These are phyloP conservation scores for Vitis hybrid DNA, from an alignment of 177 flowering plant genomes.

Conservation along the genomic window DNA sequence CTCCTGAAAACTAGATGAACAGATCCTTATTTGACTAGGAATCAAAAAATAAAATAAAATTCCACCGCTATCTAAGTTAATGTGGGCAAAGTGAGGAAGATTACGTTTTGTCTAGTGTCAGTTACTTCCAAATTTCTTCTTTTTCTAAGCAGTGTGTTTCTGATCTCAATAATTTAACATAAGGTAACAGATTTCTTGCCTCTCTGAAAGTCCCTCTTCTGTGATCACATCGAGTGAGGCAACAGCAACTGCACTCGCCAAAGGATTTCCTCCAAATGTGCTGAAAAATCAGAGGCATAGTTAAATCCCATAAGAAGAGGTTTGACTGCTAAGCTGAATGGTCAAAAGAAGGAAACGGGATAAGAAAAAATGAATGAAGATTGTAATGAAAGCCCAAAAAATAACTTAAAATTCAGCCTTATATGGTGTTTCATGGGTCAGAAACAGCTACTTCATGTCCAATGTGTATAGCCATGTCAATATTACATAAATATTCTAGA, in stretches of 20 bases:
- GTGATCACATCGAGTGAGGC: conserved; percentile 83
- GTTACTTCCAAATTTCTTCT: not conserved
- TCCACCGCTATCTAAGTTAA: too few species aligned
- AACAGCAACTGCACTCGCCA: conserved; percentile 90
- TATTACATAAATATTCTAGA: not conserved
- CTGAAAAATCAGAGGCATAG: conserved; percentile 34
- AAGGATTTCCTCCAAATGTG: conserved; percentile 96
- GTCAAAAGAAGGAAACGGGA: not conserved
- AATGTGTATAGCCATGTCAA: not conserved
- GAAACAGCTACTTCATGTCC: not conserved
- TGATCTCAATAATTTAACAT: not conserved
- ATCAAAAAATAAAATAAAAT: too few species aligned
- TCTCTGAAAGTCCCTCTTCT: conserved; percentile 82
- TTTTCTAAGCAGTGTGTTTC: not conserved
- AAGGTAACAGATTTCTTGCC: conserved; percentile 43
- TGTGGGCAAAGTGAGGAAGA: too few species aligned
- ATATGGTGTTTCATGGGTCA: not conserved
- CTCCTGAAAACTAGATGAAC: too few species aligned
- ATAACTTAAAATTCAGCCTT: not conserved
- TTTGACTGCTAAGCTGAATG: not conserved
- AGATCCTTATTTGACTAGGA: too few species aligned
- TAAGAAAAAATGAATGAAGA: not conserved
- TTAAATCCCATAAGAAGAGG: conserved; percentile 1
- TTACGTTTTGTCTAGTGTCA: not conserved
- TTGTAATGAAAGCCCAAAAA: not conserved